Base-by-base conservation (phyloP, 768 basidiomycete genomes). In the Chlorophyllum brunneum region DNA sequence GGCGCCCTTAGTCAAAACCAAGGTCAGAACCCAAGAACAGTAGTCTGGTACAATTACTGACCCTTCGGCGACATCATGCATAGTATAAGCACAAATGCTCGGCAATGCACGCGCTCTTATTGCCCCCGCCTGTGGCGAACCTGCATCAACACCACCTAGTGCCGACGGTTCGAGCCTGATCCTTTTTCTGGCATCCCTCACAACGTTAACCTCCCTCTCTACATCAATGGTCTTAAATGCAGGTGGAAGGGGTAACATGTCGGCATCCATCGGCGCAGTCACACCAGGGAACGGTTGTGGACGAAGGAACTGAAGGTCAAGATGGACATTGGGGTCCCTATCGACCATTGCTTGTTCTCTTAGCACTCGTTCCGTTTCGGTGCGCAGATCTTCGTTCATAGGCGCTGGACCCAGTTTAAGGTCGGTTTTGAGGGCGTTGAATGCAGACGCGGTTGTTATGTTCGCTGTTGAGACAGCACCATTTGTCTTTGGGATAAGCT, bases 51-150 rank as follows among this genome's bases (percentile, higher is more conserved):
- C 2, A 50, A 9, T 6, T 33, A 42, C 86, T 61, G 63, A 97
- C 95, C 92, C 91, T 71, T 98, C 95, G n/a, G 86, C 85, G 1
- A 89, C 83, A 61, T 98, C 94, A 65, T 97, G 95, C 36, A 99
- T 63, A 3, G 97, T 98, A 63, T 97, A 98, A 5, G 92, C 85
- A 59, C 95, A 97, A 48, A 98, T 85, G 59, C 95, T 98, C 2
- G 95, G 95, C 51, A 95, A 69, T 37, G 86, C 87, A 11, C 83
- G 77, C 1, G 84, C 76, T 51, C 81, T 72, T n/a, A 76, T 63
- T 27, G 79, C 66, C 47, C 71, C 69, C 7, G 77, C 82, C 65
- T 86, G 88, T 27, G 80, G 67, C 20, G 81, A 80, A 58, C 76
- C 77, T 29, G 67, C 65, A 63, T 88, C 86, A 10, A 82, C 66